These are phyloP conservation scores for Sugiyamaella japonica DNA, from an alignment of 1,139 yeast species.

Conservation along the genomic window DNA sequence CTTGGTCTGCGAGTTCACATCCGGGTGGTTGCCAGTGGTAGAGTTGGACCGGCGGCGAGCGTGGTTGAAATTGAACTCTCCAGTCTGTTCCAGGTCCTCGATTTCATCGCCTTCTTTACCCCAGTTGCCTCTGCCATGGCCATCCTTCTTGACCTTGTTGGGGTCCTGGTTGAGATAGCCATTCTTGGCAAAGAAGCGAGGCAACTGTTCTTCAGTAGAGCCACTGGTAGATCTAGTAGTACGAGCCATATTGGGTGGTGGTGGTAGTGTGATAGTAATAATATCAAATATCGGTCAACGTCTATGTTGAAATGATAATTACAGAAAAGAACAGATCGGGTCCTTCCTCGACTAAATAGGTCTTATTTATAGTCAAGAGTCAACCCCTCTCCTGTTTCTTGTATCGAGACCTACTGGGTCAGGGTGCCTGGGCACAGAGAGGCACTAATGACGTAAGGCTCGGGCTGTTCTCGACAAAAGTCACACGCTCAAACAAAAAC, in stretches of 20 bases:
- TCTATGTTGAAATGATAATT: neutral
- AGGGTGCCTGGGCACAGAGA: neutral
- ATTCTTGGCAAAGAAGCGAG: conserved; percentile 75
- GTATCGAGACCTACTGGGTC: neutral
- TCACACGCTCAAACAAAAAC: neutral
- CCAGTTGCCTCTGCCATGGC: conserved; percentile 69
- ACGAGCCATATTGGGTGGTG: conserved; percentile 61
- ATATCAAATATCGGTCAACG: neutral
- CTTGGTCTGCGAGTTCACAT: conserved; percentile 26
- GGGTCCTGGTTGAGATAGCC: conserved; percentile 70
- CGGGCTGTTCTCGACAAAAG: neutral
- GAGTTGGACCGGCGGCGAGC: conserved; percentile 49
- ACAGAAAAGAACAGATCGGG: neutral
- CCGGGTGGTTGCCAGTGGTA: conserved; percentile 52
- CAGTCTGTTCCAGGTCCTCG: conserved; percentile 41
- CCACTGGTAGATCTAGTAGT: conserved; percentile 79
- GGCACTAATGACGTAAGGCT: neutral
- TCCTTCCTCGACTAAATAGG: neutral
- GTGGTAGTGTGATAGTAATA: neutral
- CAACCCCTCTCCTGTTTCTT: conserved; percentile 1
- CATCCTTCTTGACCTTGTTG: conserved; percentile 74
- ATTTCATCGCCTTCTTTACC: conserved; percentile 45
- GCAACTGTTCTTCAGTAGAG: conserved; percentile 44
- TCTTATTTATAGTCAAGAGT: conserved; percentile 3
- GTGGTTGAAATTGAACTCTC: conserved; percentile 44